Evolutionary conservation across 2,329 filamentous ascomycete genomes (phyloP).

Genomic region (Zasmidium citrigriseum): DNA sequence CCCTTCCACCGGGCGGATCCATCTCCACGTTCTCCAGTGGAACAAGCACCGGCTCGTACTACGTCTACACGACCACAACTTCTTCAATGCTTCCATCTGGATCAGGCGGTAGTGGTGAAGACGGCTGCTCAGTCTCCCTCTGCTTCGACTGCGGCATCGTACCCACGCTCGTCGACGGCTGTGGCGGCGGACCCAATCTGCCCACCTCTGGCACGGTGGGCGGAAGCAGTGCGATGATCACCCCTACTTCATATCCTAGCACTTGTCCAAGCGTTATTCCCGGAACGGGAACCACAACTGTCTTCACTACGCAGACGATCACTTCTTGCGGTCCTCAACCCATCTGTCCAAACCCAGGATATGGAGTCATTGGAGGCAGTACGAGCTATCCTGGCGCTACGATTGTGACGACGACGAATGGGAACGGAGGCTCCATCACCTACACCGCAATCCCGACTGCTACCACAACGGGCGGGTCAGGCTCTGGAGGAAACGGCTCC

Average conservation of each 20-base stretch:
- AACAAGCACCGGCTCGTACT: constrained; percentile 23
- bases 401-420: constrained; percentile 25
- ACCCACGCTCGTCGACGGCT: not conserved
- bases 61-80: constrained; percentile 11
- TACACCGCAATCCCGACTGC: constrained; percentile 25
- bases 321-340: constrained; percentile 32
- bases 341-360: constrained; percentile 31
- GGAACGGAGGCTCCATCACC: constrained; percentile 17
- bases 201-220: not conserved
- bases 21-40: constrained; percentile 22
- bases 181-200: not conserved
- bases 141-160: constrained; percentile 24
- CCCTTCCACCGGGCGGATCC: constrained; percentile 18
- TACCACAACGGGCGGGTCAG: constrained; percentile 10
- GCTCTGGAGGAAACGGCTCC: constrained; percentile 8
- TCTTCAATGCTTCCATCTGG: constrained; percentile 14
- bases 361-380: constrained; percentile 15
- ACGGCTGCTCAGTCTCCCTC: constrained; percentile 13
- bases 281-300: constrained; percentile 29
- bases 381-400: constrained; percentile 9
- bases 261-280: constrained; percentile 17
- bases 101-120: not conserved
- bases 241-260: not conserved
- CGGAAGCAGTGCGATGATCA: not conserved
- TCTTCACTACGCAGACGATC: constrained; percentile 34